Percentiles rank a stretch among this genome's conserved stretches.
Conservation (phyloP, 2,329 filamentous ascomycete genomes). For the Paracoccidioides brasiliensis region DNA sequence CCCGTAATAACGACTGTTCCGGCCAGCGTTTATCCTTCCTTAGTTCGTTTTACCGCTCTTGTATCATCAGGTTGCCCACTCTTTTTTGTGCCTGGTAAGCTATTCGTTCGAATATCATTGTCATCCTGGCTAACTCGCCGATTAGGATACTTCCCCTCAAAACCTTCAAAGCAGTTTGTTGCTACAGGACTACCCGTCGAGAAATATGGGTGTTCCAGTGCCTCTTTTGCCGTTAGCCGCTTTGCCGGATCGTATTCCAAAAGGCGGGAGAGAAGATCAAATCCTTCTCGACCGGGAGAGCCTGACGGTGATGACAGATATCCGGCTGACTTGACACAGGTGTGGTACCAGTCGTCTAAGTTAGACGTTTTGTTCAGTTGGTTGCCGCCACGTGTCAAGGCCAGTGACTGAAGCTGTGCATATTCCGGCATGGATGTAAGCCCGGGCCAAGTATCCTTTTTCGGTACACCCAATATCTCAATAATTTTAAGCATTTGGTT, state of each 20-base stretch:
- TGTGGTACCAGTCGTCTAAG: slow-evolving; percentile 71
- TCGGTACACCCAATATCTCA: slow-evolving; percentile 85
- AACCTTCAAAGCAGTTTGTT: slow-evolving; percentile 79
- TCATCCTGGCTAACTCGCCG: slow-evolving; percentile 86
- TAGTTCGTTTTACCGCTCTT: slow-evolving; percentile 40
- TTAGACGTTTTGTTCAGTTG: slow-evolving; percentile 41
- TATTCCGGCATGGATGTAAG: slow-evolving; percentile 80
- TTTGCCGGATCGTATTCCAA: slow-evolving; percentile 89
- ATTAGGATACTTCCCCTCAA: slow-evolving; percentile 78
- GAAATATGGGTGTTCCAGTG: slow-evolving; percentile 87
- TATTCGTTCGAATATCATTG: slow-evolving; percentile 85
- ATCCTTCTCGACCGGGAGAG: slow-evolving; percentile 61
- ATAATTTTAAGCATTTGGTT: slow-evolving; percentile 99
- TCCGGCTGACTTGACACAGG: slow-evolving; percentile 48
- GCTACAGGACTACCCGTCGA: slow-evolving; percentile 54
- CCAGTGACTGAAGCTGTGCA: slow-evolving; percentile 47
- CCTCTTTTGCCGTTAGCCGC: slow-evolving; percentile 73
- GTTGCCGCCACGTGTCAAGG: slow-evolving; percentile 31
- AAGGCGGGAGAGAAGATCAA: slow-evolving; percentile 65
- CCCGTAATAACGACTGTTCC: neutral
- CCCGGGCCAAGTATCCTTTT: slow-evolving; percentile 77
- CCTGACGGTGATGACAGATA: slow-evolving; percentile 36
- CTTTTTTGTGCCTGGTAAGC: slow-evolving; percentile 79
- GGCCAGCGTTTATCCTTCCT: slow-evolving; percentile 27
- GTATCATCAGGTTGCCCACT: slow-evolving; percentile 74